Percentiles rank a stretch among this genome's conserved stretches.
These are phyloP conservation scores for Sporothrix pseudoabietina DNA, from an alignment of 2,329 filamentous ascomycete species.

Conservation along the genomic window DNA sequence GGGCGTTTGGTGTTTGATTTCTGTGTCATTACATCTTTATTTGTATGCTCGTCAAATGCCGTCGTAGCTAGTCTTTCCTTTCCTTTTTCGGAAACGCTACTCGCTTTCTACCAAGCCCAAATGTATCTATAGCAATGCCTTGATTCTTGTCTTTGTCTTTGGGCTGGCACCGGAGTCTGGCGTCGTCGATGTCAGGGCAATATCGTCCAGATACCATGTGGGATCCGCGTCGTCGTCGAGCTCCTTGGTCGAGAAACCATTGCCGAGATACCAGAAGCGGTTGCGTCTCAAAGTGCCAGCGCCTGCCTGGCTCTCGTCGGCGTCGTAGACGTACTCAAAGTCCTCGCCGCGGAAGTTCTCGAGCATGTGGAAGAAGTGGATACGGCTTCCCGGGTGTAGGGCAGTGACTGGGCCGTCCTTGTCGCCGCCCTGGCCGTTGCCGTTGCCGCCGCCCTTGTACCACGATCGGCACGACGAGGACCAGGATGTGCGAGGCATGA, in stretches of 20 bases:
- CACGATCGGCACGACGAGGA: conserved; percentile 51
- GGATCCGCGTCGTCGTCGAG: conserved; percentile 43
- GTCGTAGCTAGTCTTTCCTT: neutral
- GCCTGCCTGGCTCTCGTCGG: conserved; percentile 30
- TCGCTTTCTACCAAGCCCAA: neutral
- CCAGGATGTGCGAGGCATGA: conserved; percentile 59
- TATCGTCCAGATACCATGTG: conserved; percentile 49
- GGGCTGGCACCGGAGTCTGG: neutral
- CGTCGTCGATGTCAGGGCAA: neutral
- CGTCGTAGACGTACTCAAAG: conserved; percentile 54
- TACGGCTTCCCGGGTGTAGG: conserved; percentile 54
- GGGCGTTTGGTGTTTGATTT: neutral
- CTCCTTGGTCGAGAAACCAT: conserved; percentile 55
- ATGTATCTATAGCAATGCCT: neutral
- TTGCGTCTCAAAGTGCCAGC: conserved; percentile 41
- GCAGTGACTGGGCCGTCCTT: conserved; percentile 52
- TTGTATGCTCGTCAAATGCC: neutral
- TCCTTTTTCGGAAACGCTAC: neutral
- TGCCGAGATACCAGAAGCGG: conserved; percentile 55
- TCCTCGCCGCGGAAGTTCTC: conserved; percentile 55
- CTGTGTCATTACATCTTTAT: neutral
- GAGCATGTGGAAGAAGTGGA: conserved; percentile 58
- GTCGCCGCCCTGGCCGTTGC: conserved; percentile 39
- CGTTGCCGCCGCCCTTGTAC: conserved; percentile 51
- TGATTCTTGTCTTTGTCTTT: neutral